phyloP scores from a whole-genome alignment of 805 yeast genomes.

The Sugiyamaella americana region DNA sequence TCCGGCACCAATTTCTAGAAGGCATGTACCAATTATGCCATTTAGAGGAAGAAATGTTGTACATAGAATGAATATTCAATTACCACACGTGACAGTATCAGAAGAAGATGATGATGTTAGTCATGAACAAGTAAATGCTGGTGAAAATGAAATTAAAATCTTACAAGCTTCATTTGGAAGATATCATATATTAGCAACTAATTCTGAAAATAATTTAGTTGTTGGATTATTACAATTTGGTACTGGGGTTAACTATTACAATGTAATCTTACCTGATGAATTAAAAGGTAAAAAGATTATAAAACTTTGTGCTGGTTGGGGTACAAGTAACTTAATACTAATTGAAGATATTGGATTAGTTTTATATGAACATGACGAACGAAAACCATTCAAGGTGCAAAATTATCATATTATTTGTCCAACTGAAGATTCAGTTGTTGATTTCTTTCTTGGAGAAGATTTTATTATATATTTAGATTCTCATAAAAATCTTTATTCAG shows the following conservation, averaged over 20 bases:
- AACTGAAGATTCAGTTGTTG: constrained; percentile 33
- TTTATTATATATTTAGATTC: constrained; percentile 45
- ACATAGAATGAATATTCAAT: background rate
- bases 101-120: background rate
- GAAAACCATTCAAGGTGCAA: background rate
- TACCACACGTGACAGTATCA: background rate
- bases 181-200: background rate
- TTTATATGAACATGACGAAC: background rate
- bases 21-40: too few relatives aligned
- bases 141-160: background rate
- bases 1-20: background rate
- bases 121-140: background rate
- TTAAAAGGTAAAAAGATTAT: background rate
- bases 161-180: background rate
- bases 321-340: background rate
- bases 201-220: background rate
- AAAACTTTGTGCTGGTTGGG: background rate
- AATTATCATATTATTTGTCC: background rate
- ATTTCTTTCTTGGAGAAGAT: constrained; percentile 51
- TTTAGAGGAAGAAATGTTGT: background rate
- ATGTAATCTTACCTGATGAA: background rate
- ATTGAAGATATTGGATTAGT: background rate
- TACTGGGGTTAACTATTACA: background rate
- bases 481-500: constrained; percentile 38
- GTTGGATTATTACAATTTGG: background rate